Percentiles rank a stretch among this genome's conserved stretches.
These are phyloP conservation scores for Ustilago loliicola DNA, from an alignment of 1,284 basidiomycete species.

Conservation along the genomic window DNA sequence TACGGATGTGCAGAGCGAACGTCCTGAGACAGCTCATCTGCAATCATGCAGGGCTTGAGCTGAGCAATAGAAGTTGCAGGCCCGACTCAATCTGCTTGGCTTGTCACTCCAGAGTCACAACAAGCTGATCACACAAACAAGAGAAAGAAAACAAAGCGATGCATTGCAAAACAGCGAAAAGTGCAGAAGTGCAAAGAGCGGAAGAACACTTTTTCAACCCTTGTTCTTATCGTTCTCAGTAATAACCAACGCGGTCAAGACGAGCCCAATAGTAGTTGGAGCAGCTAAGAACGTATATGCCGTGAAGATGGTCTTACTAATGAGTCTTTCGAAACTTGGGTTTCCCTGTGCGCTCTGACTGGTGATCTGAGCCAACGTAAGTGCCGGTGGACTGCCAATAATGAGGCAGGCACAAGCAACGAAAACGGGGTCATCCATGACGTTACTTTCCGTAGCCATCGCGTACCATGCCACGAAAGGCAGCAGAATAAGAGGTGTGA, in stretches of 20 bases:
- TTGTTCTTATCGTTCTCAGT: conserved; percentile 56
- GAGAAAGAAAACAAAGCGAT: background rate
- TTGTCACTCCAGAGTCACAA: background rate
- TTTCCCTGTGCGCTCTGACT: conserved; percentile 80
- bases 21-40: no score
- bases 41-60: no score
- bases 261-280: conserved; percentile 64
- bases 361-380: conserved; percentile 78
- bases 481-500: conserved; percentile 81
- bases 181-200: background rate
- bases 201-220: background rate
- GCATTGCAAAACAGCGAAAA: conserved; percentile 3
- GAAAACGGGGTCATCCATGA: conserved; percentile 78
- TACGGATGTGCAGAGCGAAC: no score
- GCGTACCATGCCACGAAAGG: conserved; percentile 64
- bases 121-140: background rate
- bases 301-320: conserved; percentile 74
- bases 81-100: background rate
- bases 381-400: conserved; percentile 82
- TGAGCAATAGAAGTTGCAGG: background rate
- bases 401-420: conserved; percentile 83
- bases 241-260: conserved; percentile 61
- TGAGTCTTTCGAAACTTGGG: conserved; percentile 89
- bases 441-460: conserved; percentile 47
- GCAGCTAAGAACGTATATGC: conserved; percentile 65